Conservation (phyloP, 257 asterid species). For the Avicennia marina region DNA sequence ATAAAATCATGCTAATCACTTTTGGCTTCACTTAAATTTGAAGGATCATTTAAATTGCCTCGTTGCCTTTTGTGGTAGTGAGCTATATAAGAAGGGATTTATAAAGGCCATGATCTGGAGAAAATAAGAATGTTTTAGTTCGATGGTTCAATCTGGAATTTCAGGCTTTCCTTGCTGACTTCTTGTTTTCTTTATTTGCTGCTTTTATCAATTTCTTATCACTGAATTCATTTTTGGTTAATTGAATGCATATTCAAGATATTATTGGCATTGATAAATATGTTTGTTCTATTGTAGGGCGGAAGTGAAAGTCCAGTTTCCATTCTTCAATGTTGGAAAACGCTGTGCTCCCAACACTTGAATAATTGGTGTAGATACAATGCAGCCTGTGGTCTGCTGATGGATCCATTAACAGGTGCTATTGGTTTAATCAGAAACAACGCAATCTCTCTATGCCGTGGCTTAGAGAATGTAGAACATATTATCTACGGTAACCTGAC, state of each 20-base stretch:
- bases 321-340: slow-evolving; percentile 65
- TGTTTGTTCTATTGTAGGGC: slow-evolving; percentile 45
- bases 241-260: slow-evolving; percentile 15
- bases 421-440: slow-evolving; percentile 73
- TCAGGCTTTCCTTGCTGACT: not conserved
- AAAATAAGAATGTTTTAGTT: too few species aligned
- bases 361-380: slow-evolving; percentile 70
- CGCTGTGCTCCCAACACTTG: slow-evolving; percentile 56
- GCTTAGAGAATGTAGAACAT: slow-evolving; percentile 78
- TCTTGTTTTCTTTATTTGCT: not conserved
- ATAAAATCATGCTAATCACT: too few species aligned
- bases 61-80: too few species aligned
- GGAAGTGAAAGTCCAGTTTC: slow-evolving; percentile 63
- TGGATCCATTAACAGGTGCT: slow-evolving; percentile 74
- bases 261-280: slow-evolving; percentile 23
- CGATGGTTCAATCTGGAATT: too few species aligned
- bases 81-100: too few species aligned
- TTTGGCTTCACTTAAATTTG: too few species aligned
- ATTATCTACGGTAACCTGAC: slow-evolving; percentile 50
- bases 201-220: slow-evolving; percentile 1
- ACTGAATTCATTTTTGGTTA: slow-evolving; percentile 8
- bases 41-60: too few species aligned
- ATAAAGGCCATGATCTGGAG: too few species aligned
- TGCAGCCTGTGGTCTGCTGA: slow-evolving; percentile 68
- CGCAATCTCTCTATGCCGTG: slow-evolving; percentile 68